Percentiles rank a stretch among this genome's conserved stretches.
phyloP scores from a whole-genome alignment of 164 flowering plant species.

The Litsea cubeba region DNA sequence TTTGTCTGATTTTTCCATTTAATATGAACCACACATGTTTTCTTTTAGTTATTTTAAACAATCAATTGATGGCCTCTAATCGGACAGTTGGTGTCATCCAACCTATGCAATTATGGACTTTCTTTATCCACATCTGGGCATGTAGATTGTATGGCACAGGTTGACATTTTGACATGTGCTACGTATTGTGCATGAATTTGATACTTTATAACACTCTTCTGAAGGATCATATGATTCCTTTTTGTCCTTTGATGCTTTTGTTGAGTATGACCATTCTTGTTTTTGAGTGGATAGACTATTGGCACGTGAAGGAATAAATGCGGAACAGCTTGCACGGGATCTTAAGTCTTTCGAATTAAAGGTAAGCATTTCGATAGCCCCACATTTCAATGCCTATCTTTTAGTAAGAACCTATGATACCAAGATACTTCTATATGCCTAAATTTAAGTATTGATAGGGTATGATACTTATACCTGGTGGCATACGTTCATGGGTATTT shows the following conservation, averaged over 20 bases:
- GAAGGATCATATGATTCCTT: background rate
- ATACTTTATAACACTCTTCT: background rate
- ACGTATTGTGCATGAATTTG: background rate
- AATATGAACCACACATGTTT: no score
- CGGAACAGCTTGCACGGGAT: slow-evolving; percentile 96
- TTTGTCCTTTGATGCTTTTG: background rate
- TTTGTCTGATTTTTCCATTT: no score
- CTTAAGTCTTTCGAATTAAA: slow-evolving; percentile 90
- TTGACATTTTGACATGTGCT: no score
- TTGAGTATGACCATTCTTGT: background rate
- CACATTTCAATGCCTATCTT: no score
- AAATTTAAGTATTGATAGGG: background rate
- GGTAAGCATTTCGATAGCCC: slow-evolving; percentile 28
- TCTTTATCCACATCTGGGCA: background rate
- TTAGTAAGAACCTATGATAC: background rate
- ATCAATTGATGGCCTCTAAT: background rate
- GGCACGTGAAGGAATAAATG: slow-evolving; percentile 96
- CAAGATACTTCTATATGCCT: background rate
- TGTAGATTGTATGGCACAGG: no score
- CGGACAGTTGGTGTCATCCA: background rate
- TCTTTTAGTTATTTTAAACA: background rate
- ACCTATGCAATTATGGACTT: background rate
- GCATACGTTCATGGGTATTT: no score
- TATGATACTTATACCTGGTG: no score
- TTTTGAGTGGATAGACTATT: slow-evolving; percentile 44